Percentiles rank a stretch among this genome's conserved stretches.
These are phyloP conservation scores for Nidularia pulvinata DNA, from an alignment of 768 basidiomycete species.

Conservation along the genomic window DNA sequence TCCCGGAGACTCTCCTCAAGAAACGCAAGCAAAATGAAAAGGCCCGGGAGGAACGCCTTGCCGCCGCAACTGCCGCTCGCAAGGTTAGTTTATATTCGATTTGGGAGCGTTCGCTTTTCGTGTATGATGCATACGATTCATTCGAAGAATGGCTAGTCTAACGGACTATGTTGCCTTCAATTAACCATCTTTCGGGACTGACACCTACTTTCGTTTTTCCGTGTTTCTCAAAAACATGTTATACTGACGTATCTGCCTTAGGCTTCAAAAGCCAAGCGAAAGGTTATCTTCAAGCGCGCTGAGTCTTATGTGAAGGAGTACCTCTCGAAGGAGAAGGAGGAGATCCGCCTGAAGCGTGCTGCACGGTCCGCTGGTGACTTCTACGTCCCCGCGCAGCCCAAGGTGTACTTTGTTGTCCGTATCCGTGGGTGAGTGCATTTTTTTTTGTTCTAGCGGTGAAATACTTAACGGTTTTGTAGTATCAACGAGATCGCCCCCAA, in stretches of 20 bases:
- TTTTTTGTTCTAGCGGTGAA: neutral
- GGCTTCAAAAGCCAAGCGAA: slow-evolving; percentile 91
- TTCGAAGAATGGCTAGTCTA: slow-evolving; percentile 80
- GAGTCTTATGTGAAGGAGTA: slow-evolving; percentile 99
- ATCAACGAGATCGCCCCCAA: slow-evolving; percentile 99
- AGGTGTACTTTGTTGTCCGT: slow-evolving; percentile 97
- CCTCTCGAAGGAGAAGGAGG: slow-evolving; percentile 89
- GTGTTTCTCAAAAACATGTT: slow-evolving; percentile 3
- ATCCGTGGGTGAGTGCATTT: slow-evolving; percentile 81
- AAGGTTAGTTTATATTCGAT: slow-evolving; percentile 60
- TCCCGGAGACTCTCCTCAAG: slow-evolving; percentile 99
- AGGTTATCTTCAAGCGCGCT: slow-evolving; percentile 99
- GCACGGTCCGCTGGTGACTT: slow-evolving; percentile 93
- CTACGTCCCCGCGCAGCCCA: slow-evolving; percentile 96
- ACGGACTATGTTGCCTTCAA: slow-evolving; percentile 75
- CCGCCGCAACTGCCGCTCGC: slow-evolving; percentile 79
- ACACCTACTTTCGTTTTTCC: slow-evolving; percentile 15
- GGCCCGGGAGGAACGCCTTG: slow-evolving; percentile 90
- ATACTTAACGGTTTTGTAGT: slow-evolving; percentile 41
- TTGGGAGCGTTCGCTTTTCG: slow-evolving; percentile 12
- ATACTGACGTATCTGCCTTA: slow-evolving; percentile 26
- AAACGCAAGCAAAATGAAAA: slow-evolving; percentile 99
- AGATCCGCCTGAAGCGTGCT: slow-evolving; percentile 92
- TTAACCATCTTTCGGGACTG: slow-evolving; percentile 98
- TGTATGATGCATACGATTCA: slow-evolving; percentile 83